phyloP scores from a whole-genome alignment of 495 filamentous ascomycete species.

The Pseudomonodictys pantanalensis region DNA sequence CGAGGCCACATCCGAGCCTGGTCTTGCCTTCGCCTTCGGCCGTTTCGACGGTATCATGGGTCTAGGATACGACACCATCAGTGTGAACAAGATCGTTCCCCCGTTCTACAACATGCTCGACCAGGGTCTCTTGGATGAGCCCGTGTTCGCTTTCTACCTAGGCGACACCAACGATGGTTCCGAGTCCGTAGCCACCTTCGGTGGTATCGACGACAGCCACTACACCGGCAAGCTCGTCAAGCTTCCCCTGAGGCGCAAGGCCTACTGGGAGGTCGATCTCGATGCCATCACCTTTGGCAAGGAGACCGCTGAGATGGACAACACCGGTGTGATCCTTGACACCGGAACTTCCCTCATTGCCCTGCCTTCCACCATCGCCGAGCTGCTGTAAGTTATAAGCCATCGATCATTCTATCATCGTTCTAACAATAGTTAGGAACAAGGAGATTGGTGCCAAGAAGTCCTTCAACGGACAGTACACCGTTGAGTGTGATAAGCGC shows the following conservation, averaged over 20 bases:
- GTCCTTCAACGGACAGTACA: slow-evolving; percentile 92
- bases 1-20: slow-evolving; percentile 91
- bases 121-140: slow-evolving; percentile 84
- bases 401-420: neutral
- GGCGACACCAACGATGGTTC: slow-evolving; percentile 68
- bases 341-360: slow-evolving; percentile 98
- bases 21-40: slow-evolving; percentile 96
- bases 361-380: slow-evolving; percentile 85
- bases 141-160: slow-evolving; percentile 96
- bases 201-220: slow-evolving; percentile 81
- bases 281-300: slow-evolving; percentile 86
- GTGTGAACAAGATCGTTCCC: slow-evolving; percentile 89
- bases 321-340: slow-evolving; percentile 95
- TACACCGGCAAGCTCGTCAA: slow-evolving; percentile 88
- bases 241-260: slow-evolving; percentile 94
- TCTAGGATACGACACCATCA: slow-evolving; percentile 90
- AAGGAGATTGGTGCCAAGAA: slow-evolving; percentile 98
- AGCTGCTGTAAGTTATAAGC: slow-evolving; percentile 66
- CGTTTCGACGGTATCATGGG: slow-evolving; percentile 97
- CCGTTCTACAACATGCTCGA: slow-evolving; percentile 95
- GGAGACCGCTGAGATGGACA: slow-evolving; percentile 77
- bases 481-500: slow-evolving; percentile 82
- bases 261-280: slow-evolving; percentile 99
- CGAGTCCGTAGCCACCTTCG: slow-evolving; percentile 85
- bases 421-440: slow-evolving; percentile 54